Evolutionary conservation across 345 rosid species (phyloP), one percentile per base, ranked within the genome.

Genomic region (Corchorus olitorius): DNA sequence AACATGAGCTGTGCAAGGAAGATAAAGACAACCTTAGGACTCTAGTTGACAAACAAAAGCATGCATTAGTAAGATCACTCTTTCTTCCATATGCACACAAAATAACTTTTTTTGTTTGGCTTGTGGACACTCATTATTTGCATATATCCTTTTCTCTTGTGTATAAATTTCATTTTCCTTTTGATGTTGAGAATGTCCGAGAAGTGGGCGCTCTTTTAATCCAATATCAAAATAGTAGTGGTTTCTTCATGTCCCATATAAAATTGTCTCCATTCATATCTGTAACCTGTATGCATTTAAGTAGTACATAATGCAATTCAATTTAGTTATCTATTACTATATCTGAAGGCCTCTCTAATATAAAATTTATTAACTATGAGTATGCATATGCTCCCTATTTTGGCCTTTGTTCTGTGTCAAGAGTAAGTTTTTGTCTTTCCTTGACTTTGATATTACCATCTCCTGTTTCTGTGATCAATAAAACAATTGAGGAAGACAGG

Each of bases 401-500:
- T 15, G 8, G 68, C 53, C 6, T 46, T 8, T 9, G 17, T 48
- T 34, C 15, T 78, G n/a, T 22, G 27, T 5, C 5, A 12, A 10
- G 52, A 48, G 68, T 10, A 6, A 20, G 5, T 35, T 1, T 72
- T 53, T n/a, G 48, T 72, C 66, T 79, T 78, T 84, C 93, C 94
- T 93, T 93, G 79, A 95, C 94, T 45, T 49, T 3, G 4, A 66
- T 46, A 11, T 80, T 78, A 93, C 97, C 84, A 75, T 65, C 86
- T 52, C 84, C 92, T 17, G 81, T 89, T 65, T 83, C 86, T 27
- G 89, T 88, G 71, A 84, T 89, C 73, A 93, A 89, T 82, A 93
- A 88, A 49, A 82, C 94, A 0, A 92, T 90, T 13, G 85, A 89
- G 83, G 99, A 96, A 87, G 98, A 96, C 81, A 83, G 92, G 81